These are phyloP conservation scores for Henckelia pumila DNA, from an alignment of 257 asterid genomes.

Conservation along the genomic window DNA sequence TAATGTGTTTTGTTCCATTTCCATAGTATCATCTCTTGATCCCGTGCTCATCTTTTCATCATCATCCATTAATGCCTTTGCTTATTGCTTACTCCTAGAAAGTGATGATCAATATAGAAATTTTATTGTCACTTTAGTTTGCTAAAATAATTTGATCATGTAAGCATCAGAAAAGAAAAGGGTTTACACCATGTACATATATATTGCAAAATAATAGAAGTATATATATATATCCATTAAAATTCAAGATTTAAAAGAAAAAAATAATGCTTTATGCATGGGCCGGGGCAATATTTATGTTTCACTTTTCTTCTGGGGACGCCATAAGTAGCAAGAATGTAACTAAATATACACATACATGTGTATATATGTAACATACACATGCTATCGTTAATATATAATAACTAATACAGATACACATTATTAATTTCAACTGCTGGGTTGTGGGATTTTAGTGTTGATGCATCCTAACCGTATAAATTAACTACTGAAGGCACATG, in stretches of 20 bases:
- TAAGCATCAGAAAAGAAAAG: neutral
- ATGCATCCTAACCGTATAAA: neutral
- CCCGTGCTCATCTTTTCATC: constrained; percentile 25
- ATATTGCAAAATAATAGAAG: neutral
- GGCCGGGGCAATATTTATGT: neutral
- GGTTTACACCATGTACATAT: no score
- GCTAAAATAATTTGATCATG: no score
- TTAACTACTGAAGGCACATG: constrained; percentile 2
- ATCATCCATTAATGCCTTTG: constrained; percentile 31
- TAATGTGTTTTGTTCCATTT: constrained; percentile 23
- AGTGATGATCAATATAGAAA: no score
- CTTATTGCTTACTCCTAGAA: neutral
- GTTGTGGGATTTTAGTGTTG: constrained; percentile 23
- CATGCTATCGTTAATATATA: constrained; percentile 14
- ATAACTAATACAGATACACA: constrained; percentile 21
- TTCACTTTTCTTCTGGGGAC: neutral
- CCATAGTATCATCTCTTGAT: constrained; percentile 13
- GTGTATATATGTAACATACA: constrained; percentile 11
- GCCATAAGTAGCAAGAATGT: neutral
- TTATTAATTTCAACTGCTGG: constrained; percentile 20
- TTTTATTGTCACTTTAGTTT: no score
- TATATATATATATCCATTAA: no score
- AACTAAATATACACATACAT: neutral
- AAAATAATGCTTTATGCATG: neutral
- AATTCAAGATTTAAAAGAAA: neutral